phyloP scores from a whole-genome alignment of 2,329 filamentous ascomycete species.

The Talaromyces islandicus region DNA sequence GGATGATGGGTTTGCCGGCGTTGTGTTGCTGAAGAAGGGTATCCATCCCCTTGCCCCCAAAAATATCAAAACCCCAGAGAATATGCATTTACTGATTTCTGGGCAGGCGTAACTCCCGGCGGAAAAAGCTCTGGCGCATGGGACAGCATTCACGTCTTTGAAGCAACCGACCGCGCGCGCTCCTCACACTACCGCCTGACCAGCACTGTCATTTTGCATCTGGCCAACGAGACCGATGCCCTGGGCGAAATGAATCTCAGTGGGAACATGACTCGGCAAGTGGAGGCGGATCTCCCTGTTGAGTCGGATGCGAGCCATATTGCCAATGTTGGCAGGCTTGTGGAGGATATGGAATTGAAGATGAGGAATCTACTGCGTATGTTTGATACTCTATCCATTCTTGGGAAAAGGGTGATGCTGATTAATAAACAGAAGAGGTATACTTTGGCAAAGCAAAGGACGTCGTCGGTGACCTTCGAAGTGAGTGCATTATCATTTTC shows the following conservation, averaged over 20 bases:
- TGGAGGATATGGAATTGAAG: slow-evolving; percentile 99
- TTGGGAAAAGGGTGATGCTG: slow-evolving; percentile 3
- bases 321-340: slow-evolving; percentile 84
- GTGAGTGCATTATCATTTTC: slow-evolving; percentile 38
- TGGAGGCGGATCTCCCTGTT: slow-evolving; percentile 84
- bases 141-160: slow-evolving; percentile 99
- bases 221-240: slow-evolving; percentile 61
- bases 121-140: slow-evolving; percentile 71
- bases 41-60: not conserved
- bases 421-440: slow-evolving; percentile 63
- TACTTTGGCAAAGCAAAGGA: slow-evolving; percentile 99
- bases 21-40: slow-evolving; percentile 94
- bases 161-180: slow-evolving; percentile 86
- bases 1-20: slow-evolving; percentile 95
- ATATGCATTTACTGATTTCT: not conserved
- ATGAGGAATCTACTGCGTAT: slow-evolving; percentile 88
- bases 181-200: slow-evolving; percentile 97
- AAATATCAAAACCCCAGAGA: not conserved
- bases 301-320: slow-evolving; percentile 91
- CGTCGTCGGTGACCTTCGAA: slow-evolving; percentile 90
- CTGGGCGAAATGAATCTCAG: slow-evolving; percentile 86
- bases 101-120: slow-evolving; percentile 58
- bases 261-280: slow-evolving; percentile 96
- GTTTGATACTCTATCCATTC: slow-evolving; percentile 16
- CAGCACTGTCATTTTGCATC: slow-evolving; percentile 87